Base-by-base conservation (phyloP, 352 stramenopile genomes). In the Globisporangium paroecandrum region DNA sequence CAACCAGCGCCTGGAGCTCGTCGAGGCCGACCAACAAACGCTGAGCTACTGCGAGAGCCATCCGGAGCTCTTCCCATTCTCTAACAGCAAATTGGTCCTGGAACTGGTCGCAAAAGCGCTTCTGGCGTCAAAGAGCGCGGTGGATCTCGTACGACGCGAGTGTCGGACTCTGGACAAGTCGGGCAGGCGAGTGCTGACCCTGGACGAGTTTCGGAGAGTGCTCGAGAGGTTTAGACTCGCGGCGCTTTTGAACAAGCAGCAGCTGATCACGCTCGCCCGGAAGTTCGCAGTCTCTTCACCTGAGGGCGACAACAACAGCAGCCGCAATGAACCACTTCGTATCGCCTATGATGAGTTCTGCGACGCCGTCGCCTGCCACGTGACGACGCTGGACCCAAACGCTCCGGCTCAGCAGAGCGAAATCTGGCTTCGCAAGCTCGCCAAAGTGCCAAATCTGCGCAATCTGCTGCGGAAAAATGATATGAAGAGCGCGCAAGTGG, bases 1-100 rank as follows among this genome's bases (percentile, higher is more conserved):
- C 7, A 70, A 80, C 12, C 86, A 94, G 68, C 70, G 73, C 43
- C 77, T 96, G 25, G 73, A 86, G 68, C 74, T 96, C 4, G 62
- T 91, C n/a, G 84, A 90, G 49, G 85, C 87, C 1, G 87, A 95
- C 58, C 65, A 78, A 27, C 83, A 93, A 64, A 95, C 87, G 18
- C 66, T 96, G 8, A 74, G 68, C n/a, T 94, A 82, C 65, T 95
- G 87, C 62, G 87, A 94, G 71, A 89, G 69, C 49, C 80, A 91
- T 59, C 74, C 79, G 13, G 80, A 95, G 36, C 20, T 71, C 25
- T 96, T 95, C 60, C 75, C 74, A 4, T 91, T 77, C 59, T 92
- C 86, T 0, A 74, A 94, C 46, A 74, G 62, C 27, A 68, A 69
- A 22, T 32, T 68, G 15, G 73, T 93, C n/a, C 51, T 87, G 29